These are phyloP conservation scores for Saturnispora dispora DNA, from an alignment of 805 yeast species.

Conservation along the genomic window DNA sequence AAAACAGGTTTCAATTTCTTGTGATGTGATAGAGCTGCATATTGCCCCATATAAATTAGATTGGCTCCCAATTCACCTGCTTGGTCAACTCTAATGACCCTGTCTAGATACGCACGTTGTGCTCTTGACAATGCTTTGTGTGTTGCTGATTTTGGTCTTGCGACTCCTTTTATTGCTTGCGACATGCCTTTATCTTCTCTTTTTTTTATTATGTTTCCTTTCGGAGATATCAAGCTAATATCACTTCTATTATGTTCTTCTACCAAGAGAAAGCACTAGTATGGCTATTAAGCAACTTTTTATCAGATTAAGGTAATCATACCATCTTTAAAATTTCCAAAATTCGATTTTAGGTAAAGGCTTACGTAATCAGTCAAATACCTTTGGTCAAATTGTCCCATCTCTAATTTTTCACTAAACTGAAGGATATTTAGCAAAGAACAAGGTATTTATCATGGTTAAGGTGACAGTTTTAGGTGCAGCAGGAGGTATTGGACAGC, in stretches of 20 bases:
- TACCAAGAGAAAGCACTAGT: background rate
- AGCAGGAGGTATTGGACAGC: conserved; percentile 95
- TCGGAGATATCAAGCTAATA: background rate
- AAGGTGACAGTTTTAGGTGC: conserved; percentile 79
- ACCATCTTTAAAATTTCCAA: background rate
- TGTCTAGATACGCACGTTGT: conserved; percentile 61
- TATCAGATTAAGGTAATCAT: background rate
- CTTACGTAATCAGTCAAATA: background rate
- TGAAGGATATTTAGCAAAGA: background rate
- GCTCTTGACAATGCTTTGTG: conserved; percentile 32
- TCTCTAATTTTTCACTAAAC: background rate
- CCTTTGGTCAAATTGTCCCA: background rate
- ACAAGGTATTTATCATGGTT: background rate
- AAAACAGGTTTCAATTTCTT: conserved; percentile 74
- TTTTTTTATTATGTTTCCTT: background rate
- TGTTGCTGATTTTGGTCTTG: conserved; percentile 16
- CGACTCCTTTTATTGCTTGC: background rate
- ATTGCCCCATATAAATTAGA: conserved; percentile 87
- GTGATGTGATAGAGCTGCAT: conserved; percentile 55
- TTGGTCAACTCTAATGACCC: conserved; percentile 86
- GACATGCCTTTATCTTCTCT: background rate
- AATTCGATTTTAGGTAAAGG: background rate
- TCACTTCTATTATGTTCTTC: background rate
- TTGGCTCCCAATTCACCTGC: conserved; percentile 98
- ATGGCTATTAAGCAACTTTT: background rate